Conservation (phyloP, 2,329 filamentous ascomycete species). For the Penicillium palitans region DNA sequence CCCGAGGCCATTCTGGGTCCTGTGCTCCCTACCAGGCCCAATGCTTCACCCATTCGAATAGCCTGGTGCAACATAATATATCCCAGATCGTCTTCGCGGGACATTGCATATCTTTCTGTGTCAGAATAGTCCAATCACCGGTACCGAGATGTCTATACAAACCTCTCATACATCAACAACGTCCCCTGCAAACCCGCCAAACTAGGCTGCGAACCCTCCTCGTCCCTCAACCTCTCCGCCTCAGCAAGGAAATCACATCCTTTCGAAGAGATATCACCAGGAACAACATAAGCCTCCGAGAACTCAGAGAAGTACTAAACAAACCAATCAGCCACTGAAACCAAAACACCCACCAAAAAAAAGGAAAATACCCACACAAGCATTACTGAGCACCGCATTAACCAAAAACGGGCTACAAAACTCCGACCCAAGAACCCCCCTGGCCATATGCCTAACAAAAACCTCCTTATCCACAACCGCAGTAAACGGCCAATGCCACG, state of each 20-base stretch:
- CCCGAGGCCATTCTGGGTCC: constrained; percentile 23
- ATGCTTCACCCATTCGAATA: constrained; percentile 34
- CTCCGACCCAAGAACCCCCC: constrained; percentile 51
- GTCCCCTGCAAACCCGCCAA: constrained; percentile 37
- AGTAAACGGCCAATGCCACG: constrained; percentile 89
- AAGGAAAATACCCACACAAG: constrained; percentile 36
- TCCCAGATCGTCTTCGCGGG: constrained; percentile 38
- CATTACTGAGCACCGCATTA: constrained; percentile 76
- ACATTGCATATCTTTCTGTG: constrained; percentile 36
- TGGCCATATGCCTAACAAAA: constrained; percentile 55
- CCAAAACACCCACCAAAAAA: too few species aligned
- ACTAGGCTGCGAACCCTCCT: constrained; percentile 27
- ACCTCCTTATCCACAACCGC: constrained; percentile 79
- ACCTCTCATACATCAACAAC: constrained; percentile 41
- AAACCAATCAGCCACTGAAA: not conserved
- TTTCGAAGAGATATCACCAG: constrained; percentile 40
- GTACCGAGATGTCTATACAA: constrained; percentile 1
- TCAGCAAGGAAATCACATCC: constrained; percentile 39
- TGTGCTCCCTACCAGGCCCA: constrained; percentile 35
- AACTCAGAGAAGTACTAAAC: constrained; percentile 42
- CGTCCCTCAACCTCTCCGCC: constrained; percentile 34
- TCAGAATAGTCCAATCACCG: not conserved
- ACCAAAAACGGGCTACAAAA: constrained; percentile 89
- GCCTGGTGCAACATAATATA: constrained; percentile 42
- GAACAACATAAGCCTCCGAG: constrained; percentile 39